Conservation (phyloP, 805 yeast species). For the Schwanniomyces sp. region DNA sequence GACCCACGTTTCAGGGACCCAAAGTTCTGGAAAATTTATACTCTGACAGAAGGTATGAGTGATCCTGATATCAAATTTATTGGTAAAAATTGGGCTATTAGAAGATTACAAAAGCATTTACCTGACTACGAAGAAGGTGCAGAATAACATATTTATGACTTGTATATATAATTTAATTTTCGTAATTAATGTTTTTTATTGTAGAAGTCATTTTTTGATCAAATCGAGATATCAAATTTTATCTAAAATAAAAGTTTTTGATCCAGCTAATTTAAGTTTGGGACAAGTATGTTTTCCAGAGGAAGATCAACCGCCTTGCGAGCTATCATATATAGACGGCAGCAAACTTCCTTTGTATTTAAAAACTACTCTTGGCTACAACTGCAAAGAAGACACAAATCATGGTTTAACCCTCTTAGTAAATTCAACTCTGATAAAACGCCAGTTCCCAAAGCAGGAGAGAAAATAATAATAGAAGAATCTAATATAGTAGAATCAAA, state of each 20-base stretch:
- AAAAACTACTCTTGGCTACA: background rate
- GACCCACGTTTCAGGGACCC: slow-evolving; percentile 70
- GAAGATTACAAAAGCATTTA: slow-evolving; percentile 58
- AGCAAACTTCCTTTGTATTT: background rate
- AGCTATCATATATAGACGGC: background rate
- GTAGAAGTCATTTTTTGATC: background rate
- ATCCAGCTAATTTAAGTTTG: background rate
- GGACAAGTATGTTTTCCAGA: background rate
- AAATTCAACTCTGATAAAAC: slow-evolving; percentile 5
- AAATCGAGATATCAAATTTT: background rate
- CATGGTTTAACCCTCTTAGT: slow-evolving; percentile 18
- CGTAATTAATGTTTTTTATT: background rate
- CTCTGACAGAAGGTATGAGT: slow-evolving; percentile 60
- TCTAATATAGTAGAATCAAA: background rate
- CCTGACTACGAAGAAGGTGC: slow-evolving; percentile 25
- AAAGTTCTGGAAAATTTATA: slow-evolving; percentile 72
- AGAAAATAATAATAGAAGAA: slow-evolving; percentile 8
- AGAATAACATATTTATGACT: background rate
- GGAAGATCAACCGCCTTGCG: background rate
- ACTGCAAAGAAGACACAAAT: slow-evolving; percentile 3
- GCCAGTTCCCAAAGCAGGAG: background rate
- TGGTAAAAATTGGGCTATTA: slow-evolving; percentile 83
- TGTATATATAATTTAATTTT: slow-evolving; percentile 1
- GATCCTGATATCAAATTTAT: slow-evolving; percentile 70
- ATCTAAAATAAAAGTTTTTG: background rate